Percentiles rank a stretch among this genome's conserved stretches.
Evolutionary conservation across 1,139 yeast species (phyloP).

Genomic region (Meyerozyma sp.): DNA sequence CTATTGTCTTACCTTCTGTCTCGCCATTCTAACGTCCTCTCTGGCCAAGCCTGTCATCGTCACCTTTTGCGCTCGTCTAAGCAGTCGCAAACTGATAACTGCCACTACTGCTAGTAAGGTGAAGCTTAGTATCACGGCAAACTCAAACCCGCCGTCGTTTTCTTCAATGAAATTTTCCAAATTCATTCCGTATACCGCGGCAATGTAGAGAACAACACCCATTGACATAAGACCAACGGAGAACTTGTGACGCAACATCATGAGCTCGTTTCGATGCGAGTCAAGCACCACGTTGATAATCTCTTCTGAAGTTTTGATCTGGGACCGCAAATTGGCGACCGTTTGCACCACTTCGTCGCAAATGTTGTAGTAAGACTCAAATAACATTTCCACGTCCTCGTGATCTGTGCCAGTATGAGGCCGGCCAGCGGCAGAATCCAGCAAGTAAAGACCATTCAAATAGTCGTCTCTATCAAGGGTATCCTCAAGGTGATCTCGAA

Average conservation of each 20-base stretch:
- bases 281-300: constrained; percentile 42
- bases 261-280: constrained; percentile 43
- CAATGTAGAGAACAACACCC: constrained; percentile 34
- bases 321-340: constrained; percentile 33
- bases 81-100: constrained; percentile 22
- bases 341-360: constrained; percentile 45
- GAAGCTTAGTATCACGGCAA: constrained; percentile 24
- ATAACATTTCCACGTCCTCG: constrained; percentile 37
- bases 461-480: constrained; percentile 37
- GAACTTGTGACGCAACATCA: constrained; percentile 40
- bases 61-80: constrained; percentile 31
- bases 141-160: constrained; percentile 32
- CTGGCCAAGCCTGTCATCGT: constrained; percentile 32
- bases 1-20: not conserved
- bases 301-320: constrained; percentile 43
- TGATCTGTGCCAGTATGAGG: constrained; percentile 31
- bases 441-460: constrained; percentile 35
- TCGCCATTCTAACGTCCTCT: not conserved
- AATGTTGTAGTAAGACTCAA: constrained; percentile 41
- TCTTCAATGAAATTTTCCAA: constrained; percentile 33
- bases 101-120: constrained; percentile 22
- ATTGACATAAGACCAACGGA: constrained; percentile 38
- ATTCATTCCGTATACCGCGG: constrained; percentile 43
- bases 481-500: constrained; percentile 36
- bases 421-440: constrained; percentile 20